Base-by-base conservation (phyloP, 306 rosid species). In the Castanea sativa region DNA sequence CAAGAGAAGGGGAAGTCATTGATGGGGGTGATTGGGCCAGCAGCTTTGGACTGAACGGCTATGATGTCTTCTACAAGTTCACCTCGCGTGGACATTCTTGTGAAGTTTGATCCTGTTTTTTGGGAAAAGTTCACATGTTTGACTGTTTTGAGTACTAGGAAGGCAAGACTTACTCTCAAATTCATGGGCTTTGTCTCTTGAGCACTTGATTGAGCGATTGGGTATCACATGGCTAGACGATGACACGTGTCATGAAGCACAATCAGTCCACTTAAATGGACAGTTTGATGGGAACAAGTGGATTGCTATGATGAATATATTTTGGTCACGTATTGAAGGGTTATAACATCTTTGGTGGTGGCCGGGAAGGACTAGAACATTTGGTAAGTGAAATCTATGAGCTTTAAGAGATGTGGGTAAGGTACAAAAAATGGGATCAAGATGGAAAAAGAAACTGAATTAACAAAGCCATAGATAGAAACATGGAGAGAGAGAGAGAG, bases 311-410 rank as follows among this genome's bases (percentile, higher is more conserved):
- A 25, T 78, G 81, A 5, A 94, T 21, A 21, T 21, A 21, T 45
- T 5, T 76, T 45, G 68, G 92, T 86, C 6, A 88, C 9, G 82
- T 94, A 94, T 61, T 90, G 98, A 35, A 73, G 87, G 0, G 96
- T 84, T 1, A 81, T 45, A 27, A 5, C 5, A 16, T 94, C 91
- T 64, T 90, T 94, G 2, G 83, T 78, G 35, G 88, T 56, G 2
- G 27, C 27, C 27, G 27, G 88, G 88, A 60, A 89, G 73, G 32
- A 76, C 2, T 0, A 78, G 43, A 29, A 76, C 60, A 33, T 55
- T 20, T 30, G 55, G 25, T 6, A 69, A 70, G 71, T 8, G 5
- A 23, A 73, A 72, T 73, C 63, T 30, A 6, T 23, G 56, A 20
- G 80, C 27, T 76, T n/a, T 59, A 82, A 41, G 52, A 78, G 32